Evolutionary conservation across 129 eudicot genomes (phyloP), one percentile per base, ranked within the genome.

Genomic region (Kitagawia praeruptora): DNA sequence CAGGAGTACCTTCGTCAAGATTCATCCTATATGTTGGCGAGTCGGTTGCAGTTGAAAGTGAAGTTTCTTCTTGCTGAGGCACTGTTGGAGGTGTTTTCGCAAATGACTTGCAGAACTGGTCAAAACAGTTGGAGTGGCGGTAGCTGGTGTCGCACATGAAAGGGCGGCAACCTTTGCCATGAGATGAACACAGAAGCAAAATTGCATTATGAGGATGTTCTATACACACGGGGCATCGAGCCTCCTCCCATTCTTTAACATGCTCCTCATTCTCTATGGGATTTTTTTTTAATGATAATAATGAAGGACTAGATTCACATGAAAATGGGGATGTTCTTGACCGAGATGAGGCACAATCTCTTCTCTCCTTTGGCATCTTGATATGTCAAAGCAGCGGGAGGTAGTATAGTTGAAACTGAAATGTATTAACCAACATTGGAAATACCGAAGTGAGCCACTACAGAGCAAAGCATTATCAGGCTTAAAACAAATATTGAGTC

Each of bases 91-190:
- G 77, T 42, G 79, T 74, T 74, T 93, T 92, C 5, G 82, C 77
- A 56, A 89, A 95, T n/a, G 97, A 87, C 83, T 95, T 95, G 11
- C 86, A 84, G 64, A 92, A 95, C 82, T 92, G 98, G 67, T 95
- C 98, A 69, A 95, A 91, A 63, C 98, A 95, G 78, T 95, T 95
- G 8, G 98, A 95, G 78, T 95, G 98, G 75, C 98, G 92, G 77
- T 95, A 92, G 79, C 98, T 95, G n/a, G 98, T 95, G 88, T 95
- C 98, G 71, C 98, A 95, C 96, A 95, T 95, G 77, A 81, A 95
- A 8, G 98, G 96, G 4, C 96, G 96, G 72, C 98, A 95, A 19
- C 98, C 98, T 69, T 92, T 95, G 23, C 90, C 92, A 49, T 95
- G 93, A 12, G 98, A 86, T 2, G 96, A 85, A 81, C 98, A 95